phyloP scores from a whole-genome alignment of 495 filamentous ascomycete genomes.

The Clohesyomyces aquaticus region DNA sequence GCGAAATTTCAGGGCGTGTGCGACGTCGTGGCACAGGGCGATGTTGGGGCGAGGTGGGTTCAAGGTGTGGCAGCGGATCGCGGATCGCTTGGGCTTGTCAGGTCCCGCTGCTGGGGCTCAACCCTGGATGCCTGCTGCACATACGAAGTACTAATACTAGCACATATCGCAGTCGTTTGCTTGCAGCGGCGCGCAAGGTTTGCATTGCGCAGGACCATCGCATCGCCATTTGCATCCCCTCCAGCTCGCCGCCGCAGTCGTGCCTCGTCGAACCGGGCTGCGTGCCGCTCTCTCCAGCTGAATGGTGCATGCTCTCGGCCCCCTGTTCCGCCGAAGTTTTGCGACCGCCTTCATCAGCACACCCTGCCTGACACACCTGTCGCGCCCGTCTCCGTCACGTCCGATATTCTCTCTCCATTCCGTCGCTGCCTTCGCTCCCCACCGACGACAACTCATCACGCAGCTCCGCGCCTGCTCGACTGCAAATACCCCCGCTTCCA shows the following conservation, averaged over 20 bases:
- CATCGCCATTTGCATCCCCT: not conserved
- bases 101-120: not conserved
- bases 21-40: not conserved
- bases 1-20: not conserved
- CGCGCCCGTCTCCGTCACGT: not conserved
- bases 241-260: not conserved
- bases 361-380: not conserved
- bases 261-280: not conserved
- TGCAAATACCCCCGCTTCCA: conserved; percentile 1
- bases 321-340: not conserved
- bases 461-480: not conserved
- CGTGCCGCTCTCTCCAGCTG: not conserved
- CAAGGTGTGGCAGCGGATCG: not conserved
- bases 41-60: not conserved
- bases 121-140: not conserved
- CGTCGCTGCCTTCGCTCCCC: not conserved
- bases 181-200: not conserved
- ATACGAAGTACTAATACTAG: too few relatives aligned
- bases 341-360: not conserved
- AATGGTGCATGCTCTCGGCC: not conserved
- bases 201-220: not conserved
- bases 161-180: too few relatives aligned
- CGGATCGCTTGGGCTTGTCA: not conserved
- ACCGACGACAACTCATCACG: not conserved
- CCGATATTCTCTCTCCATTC: not conserved